A percentile compares a stretch with the other conserved stretches of the same genome.
These are phyloP conservation scores for Xylariaceae sp. DNA, from an alignment of 2,329 filamentous ascomycete genomes.

Conservation along the genomic window DNA sequence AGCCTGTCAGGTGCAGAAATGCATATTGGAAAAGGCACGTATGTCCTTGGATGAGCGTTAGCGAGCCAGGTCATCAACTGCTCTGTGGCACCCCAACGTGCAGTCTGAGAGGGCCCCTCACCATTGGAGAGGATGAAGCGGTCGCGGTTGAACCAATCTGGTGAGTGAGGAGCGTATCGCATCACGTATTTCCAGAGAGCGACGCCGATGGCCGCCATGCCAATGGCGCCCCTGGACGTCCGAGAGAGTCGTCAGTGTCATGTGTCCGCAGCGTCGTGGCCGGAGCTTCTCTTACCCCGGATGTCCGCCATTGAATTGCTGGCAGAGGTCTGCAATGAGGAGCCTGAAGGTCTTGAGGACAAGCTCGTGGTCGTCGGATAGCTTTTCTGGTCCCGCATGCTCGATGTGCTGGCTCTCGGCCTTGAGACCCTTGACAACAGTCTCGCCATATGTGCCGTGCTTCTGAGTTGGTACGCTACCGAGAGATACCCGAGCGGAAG, in stretches of 20 bases:
- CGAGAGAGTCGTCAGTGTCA: too few species aligned
- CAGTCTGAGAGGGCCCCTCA: too few species aligned
- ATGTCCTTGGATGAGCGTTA: conserved; percentile 25
- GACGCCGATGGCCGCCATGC: conserved; percentile 29
- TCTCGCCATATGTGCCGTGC: background rate
- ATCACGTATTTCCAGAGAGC: conserved; percentile 44
- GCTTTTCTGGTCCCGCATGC: background rate
- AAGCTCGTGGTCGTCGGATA: background rate
- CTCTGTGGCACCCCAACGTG: too few species aligned
- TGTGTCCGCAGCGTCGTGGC: conserved; percentile 39
- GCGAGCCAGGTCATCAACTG: too few species aligned
- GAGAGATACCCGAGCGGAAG: too few species aligned
- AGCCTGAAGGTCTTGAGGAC: conserved; percentile 41
- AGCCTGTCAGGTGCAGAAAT: conserved; percentile 43
- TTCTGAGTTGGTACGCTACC: too few species aligned
- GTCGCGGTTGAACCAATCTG: conserved; percentile 12
- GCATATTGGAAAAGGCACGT: conserved; percentile 42
- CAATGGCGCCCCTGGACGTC: conserved; percentile 19
- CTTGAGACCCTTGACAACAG: background rate
- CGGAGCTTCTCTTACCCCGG: background rate
- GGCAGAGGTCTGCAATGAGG: conserved; percentile 59
- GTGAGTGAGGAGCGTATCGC: conserved; percentile 45
- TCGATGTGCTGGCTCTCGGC: background rate
- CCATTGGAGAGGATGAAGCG: conserved; percentile 1
- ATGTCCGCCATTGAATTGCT: conserved; percentile 33